Percentiles rank a stretch among this genome's conserved stretches.
phyloP scores from a whole-genome alignment of 352 stramenopile genomes.

The Halophytophthora batemanensis region DNA sequence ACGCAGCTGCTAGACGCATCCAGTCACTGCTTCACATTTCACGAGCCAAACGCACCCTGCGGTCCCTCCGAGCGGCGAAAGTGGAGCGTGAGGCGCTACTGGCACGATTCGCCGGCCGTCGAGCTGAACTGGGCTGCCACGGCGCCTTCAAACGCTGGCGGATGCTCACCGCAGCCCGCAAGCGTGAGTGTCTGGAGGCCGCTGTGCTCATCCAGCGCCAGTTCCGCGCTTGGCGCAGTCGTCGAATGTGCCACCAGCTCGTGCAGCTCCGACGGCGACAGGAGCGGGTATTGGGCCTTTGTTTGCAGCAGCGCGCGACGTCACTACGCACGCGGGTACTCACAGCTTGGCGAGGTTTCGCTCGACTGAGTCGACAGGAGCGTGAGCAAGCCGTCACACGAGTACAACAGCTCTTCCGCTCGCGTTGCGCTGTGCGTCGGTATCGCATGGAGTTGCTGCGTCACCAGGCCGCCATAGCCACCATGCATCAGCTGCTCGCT shows the following conservation, averaged over 20 bases:
- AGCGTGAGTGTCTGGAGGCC: conserved; percentile 28
- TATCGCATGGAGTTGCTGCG: conserved; percentile 38
- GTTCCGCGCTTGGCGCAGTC: conserved; percentile 31
- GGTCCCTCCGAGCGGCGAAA: conserved; percentile 29
- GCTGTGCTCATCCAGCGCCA: conserved; percentile 38
- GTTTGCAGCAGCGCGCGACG: conserved; percentile 25
- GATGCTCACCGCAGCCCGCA: conserved; percentile 31
- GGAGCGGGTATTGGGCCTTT: conserved; percentile 39
- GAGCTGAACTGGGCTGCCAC: conserved; percentile 20
- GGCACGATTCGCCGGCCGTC: conserved; percentile 30
- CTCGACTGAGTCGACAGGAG: conserved; percentile 8
- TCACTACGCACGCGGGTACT: conserved; percentile 17
- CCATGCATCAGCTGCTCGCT: conserved; percentile 48
- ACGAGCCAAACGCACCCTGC: conserved; percentile 26
- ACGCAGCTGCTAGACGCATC: conserved; percentile 44
- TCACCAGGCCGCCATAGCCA: conserved; percentile 39
- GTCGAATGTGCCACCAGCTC: conserved; percentile 33
- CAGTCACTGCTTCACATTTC: conserved; percentile 51
- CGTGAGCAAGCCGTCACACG: conserved; percentile 18
- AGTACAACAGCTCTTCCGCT: conserved; percentile 45
- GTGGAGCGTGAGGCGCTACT: conserved; percentile 39
- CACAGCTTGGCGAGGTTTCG: conserved; percentile 25
- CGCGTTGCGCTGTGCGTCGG: conserved; percentile 25
- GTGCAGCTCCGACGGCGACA: conserved; percentile 28
- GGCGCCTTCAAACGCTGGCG: conserved; percentile 35